Evolutionary conservation across 1,284 basidiomycete species (phyloP).

Genomic region (Schizophyllum amplum): DNA sequence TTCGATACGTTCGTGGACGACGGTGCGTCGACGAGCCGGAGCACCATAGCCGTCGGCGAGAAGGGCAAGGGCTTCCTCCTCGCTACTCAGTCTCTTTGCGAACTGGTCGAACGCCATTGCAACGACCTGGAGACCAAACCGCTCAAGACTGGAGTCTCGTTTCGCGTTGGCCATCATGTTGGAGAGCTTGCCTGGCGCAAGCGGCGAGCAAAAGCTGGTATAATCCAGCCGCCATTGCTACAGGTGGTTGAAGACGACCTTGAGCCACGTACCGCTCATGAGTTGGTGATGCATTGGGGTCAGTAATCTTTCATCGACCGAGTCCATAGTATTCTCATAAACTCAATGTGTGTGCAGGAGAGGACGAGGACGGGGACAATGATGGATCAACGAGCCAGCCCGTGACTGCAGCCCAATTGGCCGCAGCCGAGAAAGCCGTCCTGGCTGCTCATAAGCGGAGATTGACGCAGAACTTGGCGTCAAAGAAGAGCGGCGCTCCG

Average conservation of each 20-base stretch:
- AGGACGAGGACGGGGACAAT: no score
- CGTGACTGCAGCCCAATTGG: background rate
- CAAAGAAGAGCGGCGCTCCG: background rate
- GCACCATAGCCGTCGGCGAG: constrained; percentile 7
- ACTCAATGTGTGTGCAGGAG: no score
- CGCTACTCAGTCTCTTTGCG: constrained; percentile 4
- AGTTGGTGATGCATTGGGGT: constrained; percentile 2
- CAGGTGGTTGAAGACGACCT: constrained; percentile 5
- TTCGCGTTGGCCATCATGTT: constrained; percentile 9
- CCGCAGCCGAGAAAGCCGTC: background rate
- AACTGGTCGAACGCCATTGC: background rate
- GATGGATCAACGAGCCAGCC: no score
- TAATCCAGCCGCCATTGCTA: background rate
- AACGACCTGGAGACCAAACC: background rate
- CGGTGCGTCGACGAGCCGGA: constrained; percentile 4
- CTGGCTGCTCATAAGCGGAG: background rate
- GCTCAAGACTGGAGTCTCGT: background rate
- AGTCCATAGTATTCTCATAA: no score
- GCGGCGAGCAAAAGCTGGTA: background rate
- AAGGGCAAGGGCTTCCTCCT: constrained; percentile 9
- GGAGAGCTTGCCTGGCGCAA: constrained; percentile 7
- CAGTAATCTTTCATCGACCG: background rate
- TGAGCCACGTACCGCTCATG: background rate
- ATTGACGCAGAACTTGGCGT: constrained; percentile 1
- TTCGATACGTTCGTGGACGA: constrained; percentile 4